phyloP scores from a whole-genome alignment of 805 yeast genomes.

The Sugiyamaella valdiviana region DNA sequence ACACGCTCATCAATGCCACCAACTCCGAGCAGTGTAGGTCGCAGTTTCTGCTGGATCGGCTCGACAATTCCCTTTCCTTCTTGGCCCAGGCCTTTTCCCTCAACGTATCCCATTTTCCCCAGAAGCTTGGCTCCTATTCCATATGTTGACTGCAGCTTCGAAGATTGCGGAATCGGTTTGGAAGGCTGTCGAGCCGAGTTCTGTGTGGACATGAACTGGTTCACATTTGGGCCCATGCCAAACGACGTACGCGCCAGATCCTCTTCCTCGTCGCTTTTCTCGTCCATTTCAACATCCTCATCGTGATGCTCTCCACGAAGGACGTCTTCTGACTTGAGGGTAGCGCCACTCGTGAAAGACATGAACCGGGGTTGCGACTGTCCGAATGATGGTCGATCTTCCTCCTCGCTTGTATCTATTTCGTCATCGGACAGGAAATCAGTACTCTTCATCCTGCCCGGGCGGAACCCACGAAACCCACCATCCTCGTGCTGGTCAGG shows the following conservation, averaged over 20 bases:
- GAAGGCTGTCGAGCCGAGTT: neutral
- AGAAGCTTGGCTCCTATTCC: slow-evolving; percentile 82
- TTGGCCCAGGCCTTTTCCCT: slow-evolving; percentile 81
- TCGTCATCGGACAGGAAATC: neutral
- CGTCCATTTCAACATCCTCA: neutral
- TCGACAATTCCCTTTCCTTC: slow-evolving; percentile 63
- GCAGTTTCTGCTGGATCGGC: slow-evolving; percentile 67
- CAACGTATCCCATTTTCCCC: slow-evolving; percentile 78
- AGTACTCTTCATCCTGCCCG: neutral
- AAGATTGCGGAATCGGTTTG: neutral
- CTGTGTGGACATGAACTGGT: neutral
- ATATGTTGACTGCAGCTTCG: slow-evolving; percentile 34
- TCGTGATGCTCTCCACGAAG: neutral
- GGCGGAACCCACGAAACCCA: neutral
- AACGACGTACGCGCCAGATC: neutral
- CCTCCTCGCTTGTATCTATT: neutral
- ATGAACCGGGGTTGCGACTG: neutral
- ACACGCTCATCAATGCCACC: slow-evolving; percentile 52
- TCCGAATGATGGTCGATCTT: neutral
- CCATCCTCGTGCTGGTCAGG: neutral
- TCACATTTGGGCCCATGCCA: slow-evolving; percentile 2
- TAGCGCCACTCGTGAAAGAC: slow-evolving; percentile 3
- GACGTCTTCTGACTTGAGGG: neutral
- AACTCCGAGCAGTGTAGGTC: slow-evolving; percentile 68
- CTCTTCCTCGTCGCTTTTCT: slow-evolving; percentile 1